Base-by-base conservation (phyloP, 208 protist species). In the Lotmaria passim region DNA sequence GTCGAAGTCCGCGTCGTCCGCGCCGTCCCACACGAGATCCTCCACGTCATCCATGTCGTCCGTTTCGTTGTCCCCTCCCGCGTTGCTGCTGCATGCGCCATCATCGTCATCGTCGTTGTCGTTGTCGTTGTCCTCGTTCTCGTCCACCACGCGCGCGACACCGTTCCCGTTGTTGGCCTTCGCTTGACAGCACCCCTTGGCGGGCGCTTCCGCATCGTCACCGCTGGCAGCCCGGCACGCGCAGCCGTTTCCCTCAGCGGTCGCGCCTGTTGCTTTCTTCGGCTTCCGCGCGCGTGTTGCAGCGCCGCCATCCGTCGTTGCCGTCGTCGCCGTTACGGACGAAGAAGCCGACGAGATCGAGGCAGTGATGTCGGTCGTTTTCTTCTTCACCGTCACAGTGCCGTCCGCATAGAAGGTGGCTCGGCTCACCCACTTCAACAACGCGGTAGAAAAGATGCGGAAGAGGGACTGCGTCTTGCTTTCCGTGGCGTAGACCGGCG, bases 401-500 rank as follows among this genome's bases (percentile, higher is more conserved):
- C 86, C 83, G 53, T 90, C 78, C 1, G 63, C 30, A 19, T 73
- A 57, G 58, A 92, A 91, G 38, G 75, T 67, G 28, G 74, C 86
- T 6, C 82, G 74, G 5, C 48, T 71, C 51, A 97, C 36, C 83
- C 84, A 94, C 71, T 86, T 85, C 43, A 90, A 31, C 48, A 96
- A 33, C 47, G 82, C 64, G 0, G 59, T 48, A 34, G 81, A 77
- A 68, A 95, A 95, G 36, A 85, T 58, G 19, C 83, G 63, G 71
- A 91, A 93, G 31, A 94, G 78, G 2, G 51, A 41, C 44, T 75
- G 55, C 19, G 77, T 75, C 39, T 87, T 88, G 7, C 59, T 53
- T n/a, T 91, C 82, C 26, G 69, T 90, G 31, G 92, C 84, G 80
- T 92, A 95, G 34, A 94, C 88, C 3, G 91, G 90, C 8, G 93